These are phyloP conservation scores for Aphanomyces stellatus DNA, from an alignment of 352 stramenopile species.

Conservation along the genomic window DNA sequence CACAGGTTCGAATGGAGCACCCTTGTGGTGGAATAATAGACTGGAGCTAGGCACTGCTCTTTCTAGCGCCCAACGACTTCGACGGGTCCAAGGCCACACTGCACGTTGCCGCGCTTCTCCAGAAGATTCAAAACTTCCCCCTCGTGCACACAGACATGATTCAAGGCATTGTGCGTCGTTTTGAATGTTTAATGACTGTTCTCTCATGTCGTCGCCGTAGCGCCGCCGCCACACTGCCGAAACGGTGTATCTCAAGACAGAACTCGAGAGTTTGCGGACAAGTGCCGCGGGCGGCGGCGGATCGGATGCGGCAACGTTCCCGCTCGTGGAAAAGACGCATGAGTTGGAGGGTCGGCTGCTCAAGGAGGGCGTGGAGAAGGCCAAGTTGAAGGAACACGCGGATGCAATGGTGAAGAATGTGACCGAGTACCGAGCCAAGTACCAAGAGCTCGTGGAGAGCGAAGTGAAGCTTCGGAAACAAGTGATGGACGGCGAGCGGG, in stretches of 20 bases:
- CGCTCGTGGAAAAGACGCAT: slow-evolving; percentile 26
- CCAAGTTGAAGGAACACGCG: slow-evolving; percentile 41
- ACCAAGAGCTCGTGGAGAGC: slow-evolving; percentile 51
- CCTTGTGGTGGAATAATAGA: background rate
- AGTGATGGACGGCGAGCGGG: slow-evolving; percentile 47
- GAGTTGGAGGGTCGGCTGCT: slow-evolving; percentile 35
- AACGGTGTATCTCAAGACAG: background rate
- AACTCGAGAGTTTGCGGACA: background rate
- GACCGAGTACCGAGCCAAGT: slow-evolving; percentile 43
- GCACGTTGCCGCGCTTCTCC: slow-evolving; percentile 27
- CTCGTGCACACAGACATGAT: slow-evolving; percentile 52
- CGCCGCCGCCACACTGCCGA: background rate
- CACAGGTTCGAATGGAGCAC: slow-evolving; percentile 19
- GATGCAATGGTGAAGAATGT: slow-evolving; percentile 29
- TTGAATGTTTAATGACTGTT: too few relatives aligned
- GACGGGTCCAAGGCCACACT: slow-evolving; percentile 33
- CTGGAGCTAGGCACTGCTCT: slow-evolving; percentile 27
- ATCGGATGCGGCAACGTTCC: background rate
- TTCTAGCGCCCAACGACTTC: slow-evolving; percentile 32
- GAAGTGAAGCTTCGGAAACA: slow-evolving; percentile 50
- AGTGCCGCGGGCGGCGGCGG: background rate
- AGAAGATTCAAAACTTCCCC: slow-evolving; percentile 34
- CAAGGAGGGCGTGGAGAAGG: slow-evolving; percentile 35
- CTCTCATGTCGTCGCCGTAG: background rate
- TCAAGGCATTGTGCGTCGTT: slow-evolving; percentile 30